A percentile compares a stretch with the other conserved stretches of the same genome.
phyloP scores from a whole-genome alignment of 805 yeast genomes.

The Metschnikowia baotianmanensis region DNA sequence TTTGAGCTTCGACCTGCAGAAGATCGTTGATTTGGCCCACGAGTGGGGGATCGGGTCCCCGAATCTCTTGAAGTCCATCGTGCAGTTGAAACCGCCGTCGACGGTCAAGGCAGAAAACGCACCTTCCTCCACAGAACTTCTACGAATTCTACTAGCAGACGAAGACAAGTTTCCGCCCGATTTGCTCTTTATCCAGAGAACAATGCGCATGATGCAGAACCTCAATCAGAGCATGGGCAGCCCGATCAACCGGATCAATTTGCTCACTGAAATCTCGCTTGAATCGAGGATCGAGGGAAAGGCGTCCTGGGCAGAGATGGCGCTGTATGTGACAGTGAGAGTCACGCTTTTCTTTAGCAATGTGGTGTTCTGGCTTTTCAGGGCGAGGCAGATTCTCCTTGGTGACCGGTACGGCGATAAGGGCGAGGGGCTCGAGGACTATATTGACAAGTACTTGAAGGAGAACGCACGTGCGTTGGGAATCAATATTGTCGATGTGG shows the following conservation, averaged over 20 bases:
- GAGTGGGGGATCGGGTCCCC: slow-evolving; percentile 71
- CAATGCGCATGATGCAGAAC: slow-evolving; percentile 74
- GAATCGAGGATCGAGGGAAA: slow-evolving; percentile 3
- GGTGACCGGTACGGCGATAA: slow-evolving; percentile 33
- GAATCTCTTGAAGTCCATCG: slow-evolving; percentile 58
- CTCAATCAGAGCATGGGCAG: slow-evolving; percentile 63
- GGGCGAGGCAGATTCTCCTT: slow-evolving; percentile 32
- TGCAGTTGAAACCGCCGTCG: slow-evolving; percentile 45
- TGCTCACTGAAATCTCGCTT: slow-evolving; percentile 58
- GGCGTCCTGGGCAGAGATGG: slow-evolving; percentile 3
- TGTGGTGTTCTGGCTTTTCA: slow-evolving; percentile 30
- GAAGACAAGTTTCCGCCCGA: slow-evolving; percentile 65
- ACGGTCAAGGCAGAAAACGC: slow-evolving; percentile 31
- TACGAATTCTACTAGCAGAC: slow-evolving; percentile 58
- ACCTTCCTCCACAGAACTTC: slow-evolving; percentile 35
- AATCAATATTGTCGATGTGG: slow-evolving; percentile 27
- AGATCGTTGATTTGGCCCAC: slow-evolving; percentile 46
- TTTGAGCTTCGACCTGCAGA: slow-evolving; percentile 49
- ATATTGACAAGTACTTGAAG: slow-evolving; percentile 42
- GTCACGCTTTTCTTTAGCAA: slow-evolving; percentile 28
- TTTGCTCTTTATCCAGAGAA: slow-evolving; percentile 61
- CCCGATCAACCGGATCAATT: slow-evolving; percentile 69
- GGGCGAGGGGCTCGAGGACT: slow-evolving; percentile 43
- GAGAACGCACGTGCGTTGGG: slow-evolving; percentile 45
- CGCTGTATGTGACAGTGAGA: slow-evolving; percentile 20